Evolutionary conservation across 345 rosid genomes (phyloP).

Genomic region (Melaleuca alternifolia): DNA sequence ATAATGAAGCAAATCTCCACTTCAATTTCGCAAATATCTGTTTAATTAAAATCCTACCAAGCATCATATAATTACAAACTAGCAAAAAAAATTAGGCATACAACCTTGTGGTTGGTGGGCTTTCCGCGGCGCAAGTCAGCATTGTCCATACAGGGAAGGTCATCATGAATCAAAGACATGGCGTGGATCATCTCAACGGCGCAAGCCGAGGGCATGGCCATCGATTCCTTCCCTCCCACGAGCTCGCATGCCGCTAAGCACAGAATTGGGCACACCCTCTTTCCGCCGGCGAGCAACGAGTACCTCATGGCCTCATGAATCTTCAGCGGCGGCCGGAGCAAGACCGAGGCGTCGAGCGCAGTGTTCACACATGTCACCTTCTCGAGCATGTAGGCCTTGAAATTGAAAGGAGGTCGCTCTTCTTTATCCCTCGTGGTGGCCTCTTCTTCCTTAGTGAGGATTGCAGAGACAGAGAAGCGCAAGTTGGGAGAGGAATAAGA

Average conservation of each 20-base stretch:
- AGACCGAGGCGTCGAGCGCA: slow-evolving; percentile 55
- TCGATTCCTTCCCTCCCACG: slow-evolving; percentile 58
- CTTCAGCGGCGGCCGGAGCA: slow-evolving; percentile 52
- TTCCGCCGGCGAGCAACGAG: slow-evolving; percentile 83
- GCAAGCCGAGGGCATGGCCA: slow-evolving; percentile 83
- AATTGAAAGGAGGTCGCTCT: slow-evolving; percentile 39
- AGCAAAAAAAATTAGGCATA: not conserved
- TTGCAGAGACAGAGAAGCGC: slow-evolving; percentile 24
- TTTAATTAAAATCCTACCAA: not conserved
- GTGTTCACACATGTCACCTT: slow-evolving; percentile 55
- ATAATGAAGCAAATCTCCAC: not conserved
- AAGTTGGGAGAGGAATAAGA: not conserved
- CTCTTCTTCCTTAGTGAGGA: slow-evolving; percentile 37
- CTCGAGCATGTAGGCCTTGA: slow-evolving; percentile 58
- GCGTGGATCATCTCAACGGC: slow-evolving; percentile 98
- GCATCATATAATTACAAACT: not conserved
- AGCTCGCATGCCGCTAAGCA: slow-evolving; percentile 82
- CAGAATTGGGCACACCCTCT: slow-evolving; percentile 68
- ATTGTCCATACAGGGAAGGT: slow-evolving; percentile 92
- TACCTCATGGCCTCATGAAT: slow-evolving; percentile 94
- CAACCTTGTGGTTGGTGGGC: slow-evolving; percentile 71
- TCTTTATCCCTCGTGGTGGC: slow-evolving; percentile 19
- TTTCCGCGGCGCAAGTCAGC: slow-evolving; percentile 93
- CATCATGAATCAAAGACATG: slow-evolving; percentile 94
- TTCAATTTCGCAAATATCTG: not conserved